Percentiles rank a stretch among this genome's conserved stretches.
Evolutionary conservation across 2,329 filamentous ascomycete genomes (phyloP).

Genomic region (Coniochaeta prunicola): DNA sequence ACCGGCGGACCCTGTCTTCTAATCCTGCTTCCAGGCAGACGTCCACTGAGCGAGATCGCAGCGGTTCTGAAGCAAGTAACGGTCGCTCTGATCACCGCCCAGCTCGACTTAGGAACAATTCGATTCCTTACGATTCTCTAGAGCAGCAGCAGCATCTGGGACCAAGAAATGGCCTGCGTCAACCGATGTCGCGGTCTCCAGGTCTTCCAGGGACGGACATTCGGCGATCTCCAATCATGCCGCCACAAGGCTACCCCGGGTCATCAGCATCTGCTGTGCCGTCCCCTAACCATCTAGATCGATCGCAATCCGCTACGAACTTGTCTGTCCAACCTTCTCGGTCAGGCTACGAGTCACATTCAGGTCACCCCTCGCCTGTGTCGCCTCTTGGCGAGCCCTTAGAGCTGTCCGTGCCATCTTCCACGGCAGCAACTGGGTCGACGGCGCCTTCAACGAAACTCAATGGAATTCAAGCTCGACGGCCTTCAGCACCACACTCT

Average conservation of each 20-base stretch:
- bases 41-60: slow-evolving; percentile 41
- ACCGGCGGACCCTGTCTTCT: slow-evolving; percentile 16
- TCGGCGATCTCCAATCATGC: slow-evolving; percentile 39
- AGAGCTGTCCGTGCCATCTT: slow-evolving; percentile 23
- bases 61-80: slow-evolving; percentile 48
- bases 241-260: slow-evolving; percentile 31
- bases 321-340: slow-evolving; percentile 23
- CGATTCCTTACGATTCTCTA: slow-evolving; percentile 24
- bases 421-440: slow-evolving; percentile 15
- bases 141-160: slow-evolving; percentile 19
- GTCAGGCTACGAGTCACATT: slow-evolving; percentile 23
- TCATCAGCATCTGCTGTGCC: slow-evolving; percentile 13
- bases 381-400: slow-evolving; percentile 26
- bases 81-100: slow-evolving; percentile 32
- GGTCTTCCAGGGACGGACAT: slow-evolving; percentile 42
- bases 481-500: slow-evolving; percentile 23
- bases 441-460: slow-evolving; percentile 24
- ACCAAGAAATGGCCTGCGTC: slow-evolving; percentile 19
- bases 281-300: slow-evolving; percentile 17
- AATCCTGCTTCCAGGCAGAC: slow-evolving; percentile 18
- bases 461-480: slow-evolving; percentile 22
- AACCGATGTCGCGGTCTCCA: slow-evolving; percentile 32
- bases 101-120: slow-evolving; percentile 29
- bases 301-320: slow-evolving; percentile 22
- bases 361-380: slow-evolving; percentile 36